Conservation (phyloP, 441 rosid genomes). For the Gossypium trilobum region DNA sequence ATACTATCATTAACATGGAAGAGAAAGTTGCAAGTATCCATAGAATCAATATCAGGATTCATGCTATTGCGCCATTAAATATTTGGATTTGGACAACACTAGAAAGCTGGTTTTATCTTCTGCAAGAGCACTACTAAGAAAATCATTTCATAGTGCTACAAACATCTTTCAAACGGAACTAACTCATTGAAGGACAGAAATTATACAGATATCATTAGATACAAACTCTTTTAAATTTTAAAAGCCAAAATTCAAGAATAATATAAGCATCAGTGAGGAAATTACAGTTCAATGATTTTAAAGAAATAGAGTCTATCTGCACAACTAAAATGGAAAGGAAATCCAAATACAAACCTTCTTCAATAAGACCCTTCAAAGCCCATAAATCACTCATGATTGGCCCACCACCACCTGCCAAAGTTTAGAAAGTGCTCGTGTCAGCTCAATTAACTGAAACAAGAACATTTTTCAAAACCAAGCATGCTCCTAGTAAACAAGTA, state of each 20-base stretch:
- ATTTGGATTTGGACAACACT: background rate
- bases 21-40: background rate
- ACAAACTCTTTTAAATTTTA: background rate
- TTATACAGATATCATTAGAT: background rate
- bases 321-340: background rate
- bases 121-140: background rate
- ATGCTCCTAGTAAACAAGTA: background rate
- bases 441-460: slow-evolving; percentile 6
- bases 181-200: background rate
- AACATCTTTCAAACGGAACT: slow-evolving; percentile 6
- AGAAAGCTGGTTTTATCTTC: background rate
- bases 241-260: background rate
- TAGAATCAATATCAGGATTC: slow-evolving; percentile 2
- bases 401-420: slow-evolving; percentile 83
- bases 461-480: background rate
- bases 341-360: slow-evolving; percentile 53
- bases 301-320: background rate
- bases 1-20: background rate
- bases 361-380: slow-evolving; percentile 96
- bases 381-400: slow-evolving; percentile 99
- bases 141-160: background rate
- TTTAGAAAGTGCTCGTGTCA: slow-evolving; percentile 19
- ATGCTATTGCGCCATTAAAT: background rate
- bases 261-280: background rate
- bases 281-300: background rate